These are phyloP conservation scores for Podospora didyma DNA, from an alignment of 495 filamentous ascomycete genomes.

Conservation along the genomic window DNA sequence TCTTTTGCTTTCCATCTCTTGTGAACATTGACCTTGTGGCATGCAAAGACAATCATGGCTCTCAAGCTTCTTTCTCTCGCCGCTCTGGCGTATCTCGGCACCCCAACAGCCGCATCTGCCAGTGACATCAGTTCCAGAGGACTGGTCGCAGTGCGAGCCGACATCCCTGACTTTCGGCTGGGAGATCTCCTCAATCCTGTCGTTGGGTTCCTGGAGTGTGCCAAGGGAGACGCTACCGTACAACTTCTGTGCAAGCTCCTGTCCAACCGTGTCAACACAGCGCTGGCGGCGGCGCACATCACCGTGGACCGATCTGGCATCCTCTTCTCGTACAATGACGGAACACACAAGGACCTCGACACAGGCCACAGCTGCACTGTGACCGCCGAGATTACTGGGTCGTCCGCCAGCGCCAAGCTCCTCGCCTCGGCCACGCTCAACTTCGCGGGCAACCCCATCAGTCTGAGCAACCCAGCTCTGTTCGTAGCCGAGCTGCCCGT, in stretches of 20 bases:
- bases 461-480: slow-evolving; percentile 11
- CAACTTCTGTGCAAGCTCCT: slow-evolving; percentile 11
- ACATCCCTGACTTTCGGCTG: slow-evolving; percentile 6
- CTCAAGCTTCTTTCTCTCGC: too few relatives aligned
- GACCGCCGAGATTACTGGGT: slow-evolving; percentile 9
- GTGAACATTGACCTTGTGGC: too few relatives aligned
- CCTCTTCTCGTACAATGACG: slow-evolving; percentile 19
- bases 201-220: slow-evolving; percentile 14
- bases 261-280: neutral
- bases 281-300: slow-evolving; percentile 8
- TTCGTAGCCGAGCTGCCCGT: slow-evolving; percentile 19
- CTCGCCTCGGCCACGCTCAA: slow-evolving; percentile 4
- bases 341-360: slow-evolving; percentile 13
- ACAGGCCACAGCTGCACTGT: slow-evolving; percentile 16
- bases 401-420: slow-evolving; percentile 10
- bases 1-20: too few relatives aligned
- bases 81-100: too few relatives aligned
- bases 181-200: slow-evolving; percentile 10
- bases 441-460: slow-evolving; percentile 12
- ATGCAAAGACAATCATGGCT: too few relatives aligned
- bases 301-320: slow-evolving; percentile 6
- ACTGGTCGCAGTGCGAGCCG: slow-evolving; percentile 4
- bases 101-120: too few relatives aligned
- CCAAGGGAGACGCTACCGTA: slow-evolving; percentile 2
- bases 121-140: neutral